A percentile compares a stretch with the other conserved stretches of the same genome.
phyloP scores from a whole-genome alignment of 495 filamentous ascomycete species.

The Penicillium tannophilum region DNA sequence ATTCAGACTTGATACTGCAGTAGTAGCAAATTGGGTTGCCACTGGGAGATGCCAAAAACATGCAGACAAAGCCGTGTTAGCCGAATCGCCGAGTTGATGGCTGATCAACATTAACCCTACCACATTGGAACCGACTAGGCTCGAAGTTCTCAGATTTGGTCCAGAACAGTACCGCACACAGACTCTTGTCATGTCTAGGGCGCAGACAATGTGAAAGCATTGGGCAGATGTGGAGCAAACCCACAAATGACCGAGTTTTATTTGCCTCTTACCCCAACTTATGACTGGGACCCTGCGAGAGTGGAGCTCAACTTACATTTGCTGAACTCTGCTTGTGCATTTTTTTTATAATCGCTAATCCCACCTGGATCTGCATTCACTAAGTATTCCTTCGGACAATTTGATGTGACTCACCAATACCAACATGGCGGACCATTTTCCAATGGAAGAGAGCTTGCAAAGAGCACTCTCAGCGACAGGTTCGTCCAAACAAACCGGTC shows the following conservation, averaged over 20 bases:
- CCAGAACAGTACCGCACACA: slow-evolving; percentile 4
- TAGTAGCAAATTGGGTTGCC: not conserved
- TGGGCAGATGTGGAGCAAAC: slow-evolving; percentile 4
- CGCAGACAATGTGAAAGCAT: not conserved
- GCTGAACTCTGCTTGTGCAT: not conserved
- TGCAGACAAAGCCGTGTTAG: slow-evolving; percentile 26
- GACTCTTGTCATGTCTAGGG: slow-evolving; percentile 3
- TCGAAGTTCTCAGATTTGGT: slow-evolving; percentile 1
- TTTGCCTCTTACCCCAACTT: slow-evolving; percentile 10
- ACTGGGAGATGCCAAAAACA: slow-evolving; percentile 10
- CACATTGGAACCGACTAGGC: slow-evolving; percentile 15
- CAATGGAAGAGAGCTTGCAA: slow-evolving; percentile 25
- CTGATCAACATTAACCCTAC: slow-evolving; percentile 25
- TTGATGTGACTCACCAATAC: not conserved
- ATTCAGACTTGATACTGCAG: not conserved
- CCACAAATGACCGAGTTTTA: slow-evolving; percentile 7
- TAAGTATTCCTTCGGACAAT: not conserved
- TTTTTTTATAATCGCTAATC: slow-evolving; percentile 1
- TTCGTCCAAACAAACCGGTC: slow-evolving; percentile 9
- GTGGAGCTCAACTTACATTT: slow-evolving; percentile 1
- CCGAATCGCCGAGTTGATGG: slow-evolving; percentile 16
- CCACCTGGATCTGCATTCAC: slow-evolving; percentile 7
- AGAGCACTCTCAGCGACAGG: slow-evolving; percentile 28
- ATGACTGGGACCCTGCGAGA: not conserved
- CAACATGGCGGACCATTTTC: slow-evolving; percentile 26